Conservation (phyloP, 768 basidiomycete species). For the Pisolithus microcarpus region DNA sequence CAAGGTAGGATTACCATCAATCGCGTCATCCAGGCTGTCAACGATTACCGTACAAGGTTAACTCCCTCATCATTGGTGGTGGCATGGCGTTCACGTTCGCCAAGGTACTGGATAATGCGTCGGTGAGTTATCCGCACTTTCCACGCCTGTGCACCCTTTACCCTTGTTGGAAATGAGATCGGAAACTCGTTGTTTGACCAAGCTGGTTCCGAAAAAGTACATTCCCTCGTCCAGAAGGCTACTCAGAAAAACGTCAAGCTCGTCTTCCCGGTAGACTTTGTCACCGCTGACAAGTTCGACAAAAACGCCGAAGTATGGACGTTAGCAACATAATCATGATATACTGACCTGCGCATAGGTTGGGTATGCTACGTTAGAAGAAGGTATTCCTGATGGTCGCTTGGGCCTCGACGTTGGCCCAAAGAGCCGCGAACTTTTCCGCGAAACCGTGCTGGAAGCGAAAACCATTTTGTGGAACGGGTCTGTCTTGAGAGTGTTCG, state of each 20-base stretch:
- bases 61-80: slow-evolving; percentile 93
- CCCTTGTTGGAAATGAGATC: slow-evolving; percentile 46
- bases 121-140: slow-evolving; percentile 36
- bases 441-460: slow-evolving; percentile 69
- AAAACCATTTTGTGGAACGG: slow-evolving; percentile 99
- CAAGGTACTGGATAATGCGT: slow-evolving; percentile 77
- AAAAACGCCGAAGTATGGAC: slow-evolving; percentile 73
- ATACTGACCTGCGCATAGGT: slow-evolving; percentile 36
- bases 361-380: slow-evolving; percentile 64
- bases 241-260: slow-evolving; percentile 87
- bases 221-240: slow-evolving; percentile 80
- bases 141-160: background rate
- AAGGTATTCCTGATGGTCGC: slow-evolving; percentile 90
- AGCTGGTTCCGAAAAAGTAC: slow-evolving; percentile 82
- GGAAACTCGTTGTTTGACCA: slow-evolving; percentile 92
- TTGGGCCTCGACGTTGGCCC: slow-evolving; percentile 92
- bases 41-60: slow-evolving; percentile 47
- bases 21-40: background rate
- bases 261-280: slow-evolving; percentile 91
- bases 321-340: background rate
- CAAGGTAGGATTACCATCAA: slow-evolving; percentile 48
- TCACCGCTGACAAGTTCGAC: slow-evolving; percentile 93
- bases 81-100: slow-evolving; percentile 99
- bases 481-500: slow-evolving; percentile 32
- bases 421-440: slow-evolving; percentile 76